phyloP scores from a whole-genome alignment of 352 stramenopile genomes.

The Phytophthora pistaciae region DNA sequence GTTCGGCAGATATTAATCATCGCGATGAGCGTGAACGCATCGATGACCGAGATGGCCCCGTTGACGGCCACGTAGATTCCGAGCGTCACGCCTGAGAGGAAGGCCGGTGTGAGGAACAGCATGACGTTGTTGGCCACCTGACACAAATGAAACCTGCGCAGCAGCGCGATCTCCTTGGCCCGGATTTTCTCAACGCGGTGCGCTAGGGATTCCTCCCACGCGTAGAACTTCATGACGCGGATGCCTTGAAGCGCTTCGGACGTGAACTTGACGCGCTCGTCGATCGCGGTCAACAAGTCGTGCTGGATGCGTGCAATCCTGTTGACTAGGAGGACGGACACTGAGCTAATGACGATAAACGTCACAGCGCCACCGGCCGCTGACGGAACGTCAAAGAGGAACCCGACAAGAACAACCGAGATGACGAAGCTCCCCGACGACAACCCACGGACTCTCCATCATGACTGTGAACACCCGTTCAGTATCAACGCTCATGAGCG shows the following conservation, averaged over 20 bases:
- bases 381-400: too few relatives aligned
- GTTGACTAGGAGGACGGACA: too few relatives aligned
- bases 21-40: constrained; percentile 50
- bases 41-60: constrained; percentile 49
- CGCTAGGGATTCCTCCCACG: constrained; percentile 66
- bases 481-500: too few relatives aligned
- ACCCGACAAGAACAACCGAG: too few relatives aligned
- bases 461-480: too few relatives aligned
- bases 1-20: constrained; percentile 42
- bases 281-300: constrained; percentile 42
- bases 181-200: constrained; percentile 49
- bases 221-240: constrained; percentile 91
- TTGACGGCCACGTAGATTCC: constrained; percentile 48
- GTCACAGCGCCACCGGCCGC: too few relatives aligned
- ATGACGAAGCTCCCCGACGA: too few relatives aligned
- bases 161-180: constrained; percentile 2
- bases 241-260: constrained; percentile 92
- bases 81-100: constrained; percentile 46
- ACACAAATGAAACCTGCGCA: constrained; percentile 59
- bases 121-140: constrained; percentile 65
- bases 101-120: constrained; percentile 54
- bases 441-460: too few relatives aligned
- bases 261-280: constrained; percentile 90
- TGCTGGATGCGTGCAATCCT: constrained; percentile 1
- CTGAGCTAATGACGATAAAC: too few relatives aligned